Base-by-base conservation (phyloP, 148 eudicot species). In the Polygonum maritimum region DNA sequence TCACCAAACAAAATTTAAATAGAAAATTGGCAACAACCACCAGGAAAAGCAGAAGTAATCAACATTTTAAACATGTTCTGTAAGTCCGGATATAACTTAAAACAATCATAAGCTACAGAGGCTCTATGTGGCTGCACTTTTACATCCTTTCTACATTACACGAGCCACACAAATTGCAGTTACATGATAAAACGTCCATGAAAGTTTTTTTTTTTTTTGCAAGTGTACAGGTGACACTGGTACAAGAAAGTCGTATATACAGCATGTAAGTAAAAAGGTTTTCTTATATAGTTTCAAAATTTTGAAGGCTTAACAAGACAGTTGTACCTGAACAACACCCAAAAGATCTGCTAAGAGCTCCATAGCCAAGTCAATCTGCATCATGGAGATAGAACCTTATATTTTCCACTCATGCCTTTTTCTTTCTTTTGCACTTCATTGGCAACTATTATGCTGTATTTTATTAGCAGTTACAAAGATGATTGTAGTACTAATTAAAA, bases 301-400 rank as follows among this genome's bases (percentile, higher is more conserved):
- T 19, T 54, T 8, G 71, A 67, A 67, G 26, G 60, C 8, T 54
- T n/a, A 19, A 19, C 60, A 54, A 54, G 69, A 65, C 41, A 65
- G 5, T 7, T 67, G 38, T 77, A 91, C 97, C 91, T 89, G 91
- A 78, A 91, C 88, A 63, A 88, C 87, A 81, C 93, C 91, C 75
- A 91, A 82, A 80, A 91, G 91, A 80, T 91, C 97, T 85, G 86
- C 93, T 31, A 89, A 69, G 81, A 91, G 91, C 88, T 91, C 97
- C 78, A 91, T 75, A 80, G 93, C 85, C 70, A 91, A 85, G 82
- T 91, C 93, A 57, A 91, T 85, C 97, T 91, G 84, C 79, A 84
- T 51, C 76, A 77, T 35, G 21, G 16, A 79, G 48, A 54, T n/a
- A 18, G 60, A 54, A 54, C n/a, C 60, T 54, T 54, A 54, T 4